Percentiles rank a stretch among this genome's conserved stretches.
Conservation (phyloP, 805 yeast genomes). For the Lipomyces kockii region DNA sequence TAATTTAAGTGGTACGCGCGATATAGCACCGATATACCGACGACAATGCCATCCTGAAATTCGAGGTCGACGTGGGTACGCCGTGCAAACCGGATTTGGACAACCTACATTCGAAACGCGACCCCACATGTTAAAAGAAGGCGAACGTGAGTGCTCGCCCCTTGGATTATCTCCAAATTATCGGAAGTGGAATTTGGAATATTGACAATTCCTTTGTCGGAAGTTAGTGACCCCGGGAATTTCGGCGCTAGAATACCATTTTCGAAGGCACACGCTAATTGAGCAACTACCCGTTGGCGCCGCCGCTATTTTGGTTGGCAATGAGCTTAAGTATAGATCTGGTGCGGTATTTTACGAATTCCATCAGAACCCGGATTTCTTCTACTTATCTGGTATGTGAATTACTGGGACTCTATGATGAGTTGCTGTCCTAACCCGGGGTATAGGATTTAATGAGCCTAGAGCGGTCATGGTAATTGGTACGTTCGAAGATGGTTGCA, state of each 20-base stretch:
- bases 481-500: slow-evolving; percentile 38
- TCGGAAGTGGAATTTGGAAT: background rate
- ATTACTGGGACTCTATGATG: background rate
- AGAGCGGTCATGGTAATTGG: slow-evolving; percentile 51
- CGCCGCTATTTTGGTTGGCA: slow-evolving; percentile 75
- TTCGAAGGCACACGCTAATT: slow-evolving; percentile 67
- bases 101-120: slow-evolving; percentile 89
- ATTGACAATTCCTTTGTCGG: background rate
- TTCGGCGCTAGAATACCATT: slow-evolving; percentile 76
- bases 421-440: background rate
- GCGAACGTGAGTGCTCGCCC: slow-evolving; percentile 51
- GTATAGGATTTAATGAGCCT: slow-evolving; percentile 38
- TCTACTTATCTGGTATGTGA: slow-evolving; percentile 84
- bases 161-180: background rate
- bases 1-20: background rate
- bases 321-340: slow-evolving; percentile 73
- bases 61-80: background rate
- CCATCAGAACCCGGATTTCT: slow-evolving; percentile 89
- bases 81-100: slow-evolving; percentile 51
- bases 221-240: slow-evolving; percentile 77
- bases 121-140: slow-evolving; percentile 71
- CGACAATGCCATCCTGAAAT: background rate
- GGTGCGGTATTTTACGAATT: slow-evolving; percentile 91
- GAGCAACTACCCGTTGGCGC: slow-evolving; percentile 63
- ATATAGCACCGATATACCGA: background rate